These are phyloP conservation scores for Ophiocytium majus DNA, from an alignment of 352 stramenopile genomes.

Conservation along the genomic window DNA sequence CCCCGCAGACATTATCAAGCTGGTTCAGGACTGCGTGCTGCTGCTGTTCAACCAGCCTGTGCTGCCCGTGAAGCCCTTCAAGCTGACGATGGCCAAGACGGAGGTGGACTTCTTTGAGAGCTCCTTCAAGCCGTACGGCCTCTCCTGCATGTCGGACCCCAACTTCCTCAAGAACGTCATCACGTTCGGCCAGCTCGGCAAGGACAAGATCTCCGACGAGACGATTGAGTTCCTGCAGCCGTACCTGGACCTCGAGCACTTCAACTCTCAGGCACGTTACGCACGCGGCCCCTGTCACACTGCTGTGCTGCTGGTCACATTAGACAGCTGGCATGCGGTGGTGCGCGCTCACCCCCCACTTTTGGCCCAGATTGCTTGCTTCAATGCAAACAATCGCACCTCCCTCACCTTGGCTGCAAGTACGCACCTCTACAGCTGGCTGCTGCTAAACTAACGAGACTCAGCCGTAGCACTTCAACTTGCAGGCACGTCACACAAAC, in stretches of 20 bases:
- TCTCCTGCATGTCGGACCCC: constrained; percentile 91
- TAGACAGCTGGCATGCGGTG: too few species aligned
- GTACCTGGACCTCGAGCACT: constrained; percentile 95
- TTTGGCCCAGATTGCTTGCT: too few species aligned
- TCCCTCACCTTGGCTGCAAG: too few species aligned
- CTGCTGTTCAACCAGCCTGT: constrained; percentile 69
- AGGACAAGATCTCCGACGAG: constrained; percentile 98
- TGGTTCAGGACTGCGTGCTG: constrained; percentile 95
- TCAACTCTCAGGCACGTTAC: constrained; percentile 69
- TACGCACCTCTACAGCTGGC: too few species aligned
- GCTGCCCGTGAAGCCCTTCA: constrained; percentile 77
- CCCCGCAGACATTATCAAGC: constrained; percentile 94
- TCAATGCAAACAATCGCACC: too few species aligned
- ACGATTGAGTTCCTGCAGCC: constrained; percentile 94
- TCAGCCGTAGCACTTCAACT: too few species aligned
- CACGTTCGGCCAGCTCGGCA: constrained; percentile 88
- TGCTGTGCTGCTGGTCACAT: too few species aligned
- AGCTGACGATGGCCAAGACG: constrained; percentile 92
- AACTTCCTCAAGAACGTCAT: constrained; percentile 95
- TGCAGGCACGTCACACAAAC: too few species aligned
- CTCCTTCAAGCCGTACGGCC: constrained; percentile 89
- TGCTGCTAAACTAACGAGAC: too few species aligned
- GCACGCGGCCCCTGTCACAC: too few species aligned
- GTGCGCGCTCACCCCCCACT: too few species aligned
- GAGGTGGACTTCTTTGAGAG: constrained; percentile 95